Evolutionary conservation across 768 basidiomycete genomes (phyloP).

Genomic region (Calocybe indica): DNA sequence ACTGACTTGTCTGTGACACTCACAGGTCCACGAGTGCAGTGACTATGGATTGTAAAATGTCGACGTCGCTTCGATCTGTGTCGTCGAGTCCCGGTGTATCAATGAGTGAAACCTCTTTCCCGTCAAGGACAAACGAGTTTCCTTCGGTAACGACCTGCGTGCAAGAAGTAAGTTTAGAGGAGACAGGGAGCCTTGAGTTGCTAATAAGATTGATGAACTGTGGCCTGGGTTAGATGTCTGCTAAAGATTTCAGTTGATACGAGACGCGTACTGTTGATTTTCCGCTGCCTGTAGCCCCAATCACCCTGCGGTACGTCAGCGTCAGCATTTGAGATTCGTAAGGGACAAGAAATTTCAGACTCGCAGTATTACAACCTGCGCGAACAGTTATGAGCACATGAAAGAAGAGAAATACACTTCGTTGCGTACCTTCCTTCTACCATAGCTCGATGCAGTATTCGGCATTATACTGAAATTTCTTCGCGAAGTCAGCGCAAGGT

Average conservation of each 20-base stretch:
- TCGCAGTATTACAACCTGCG: too few relatives aligned
- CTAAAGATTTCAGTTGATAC: too few relatives aligned
- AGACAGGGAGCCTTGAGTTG: neutral
- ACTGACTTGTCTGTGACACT: neutral
- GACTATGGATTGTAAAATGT: neutral
- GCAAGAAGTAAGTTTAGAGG: neutral
- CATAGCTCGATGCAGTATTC: too few relatives aligned
- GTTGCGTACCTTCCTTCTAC: too few relatives aligned
- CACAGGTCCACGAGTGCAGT: neutral
- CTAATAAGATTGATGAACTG: conserved; percentile 1
- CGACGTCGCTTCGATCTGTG: neutral
- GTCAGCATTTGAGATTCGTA: too few relatives aligned
- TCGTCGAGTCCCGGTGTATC: neutral
- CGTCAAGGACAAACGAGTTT: neutral
- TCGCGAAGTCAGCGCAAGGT: too few relatives aligned
- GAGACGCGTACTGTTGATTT: neutral
- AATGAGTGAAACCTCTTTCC: neutral
- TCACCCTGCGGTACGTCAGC: neutral
- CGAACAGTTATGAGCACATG: too few relatives aligned
- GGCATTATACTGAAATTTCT: too few relatives aligned
- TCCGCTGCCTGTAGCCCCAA: neutral
- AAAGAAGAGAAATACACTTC: too few relatives aligned
- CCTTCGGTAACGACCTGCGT: neutral
- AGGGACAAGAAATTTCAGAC: too few relatives aligned
- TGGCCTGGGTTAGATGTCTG: too few relatives aligned